Evolutionary conservation across 2,329 filamentous ascomycete genomes (phyloP).

Genomic region (Ilyonectria sp.): DNA sequence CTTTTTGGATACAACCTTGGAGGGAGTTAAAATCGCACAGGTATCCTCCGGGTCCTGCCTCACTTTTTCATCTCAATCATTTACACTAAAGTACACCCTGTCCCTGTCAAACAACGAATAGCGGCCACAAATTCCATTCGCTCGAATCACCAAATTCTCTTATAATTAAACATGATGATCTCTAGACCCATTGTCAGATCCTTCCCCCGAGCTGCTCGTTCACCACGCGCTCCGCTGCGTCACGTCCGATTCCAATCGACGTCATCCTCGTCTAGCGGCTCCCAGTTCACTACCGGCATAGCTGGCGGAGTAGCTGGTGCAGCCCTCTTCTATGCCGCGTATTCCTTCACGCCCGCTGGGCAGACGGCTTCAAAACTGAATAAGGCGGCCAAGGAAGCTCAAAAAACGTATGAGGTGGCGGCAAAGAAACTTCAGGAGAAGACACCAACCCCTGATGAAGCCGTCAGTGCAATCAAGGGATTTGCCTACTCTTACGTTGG

Average conservation of each 20-base stretch:
- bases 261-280: conserved; percentile 48
- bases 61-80: neutral
- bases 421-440: conserved; percentile 73
- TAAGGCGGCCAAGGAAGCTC: conserved; percentile 67
- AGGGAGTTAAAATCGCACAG: too few relatives aligned
- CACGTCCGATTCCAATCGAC: conserved; percentile 61
- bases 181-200: conserved; percentile 49
- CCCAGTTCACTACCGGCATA: conserved; percentile 58
- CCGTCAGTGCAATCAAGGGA: conserved; percentile 75
- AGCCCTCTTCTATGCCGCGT: conserved; percentile 59
- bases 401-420: conserved; percentile 72
- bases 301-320: conserved; percentile 62
- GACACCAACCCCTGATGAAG: conserved; percentile 77
- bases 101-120: neutral
- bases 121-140: neutral
- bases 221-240: conserved; percentile 43
- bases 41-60: too few relatives aligned
- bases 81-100: neutral
- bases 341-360: conserved; percentile 62
- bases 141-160: conserved; percentile 18
- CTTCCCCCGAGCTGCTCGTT: conserved; percentile 48
- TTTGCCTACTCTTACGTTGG: conserved; percentile 78
- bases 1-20: too few relatives aligned
- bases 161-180: conserved; percentile 46
- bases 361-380: conserved; percentile 59